phyloP scores from a whole-genome alignment of 805 yeast species.

The Vanderwaltozyma yarrowii region DNA sequence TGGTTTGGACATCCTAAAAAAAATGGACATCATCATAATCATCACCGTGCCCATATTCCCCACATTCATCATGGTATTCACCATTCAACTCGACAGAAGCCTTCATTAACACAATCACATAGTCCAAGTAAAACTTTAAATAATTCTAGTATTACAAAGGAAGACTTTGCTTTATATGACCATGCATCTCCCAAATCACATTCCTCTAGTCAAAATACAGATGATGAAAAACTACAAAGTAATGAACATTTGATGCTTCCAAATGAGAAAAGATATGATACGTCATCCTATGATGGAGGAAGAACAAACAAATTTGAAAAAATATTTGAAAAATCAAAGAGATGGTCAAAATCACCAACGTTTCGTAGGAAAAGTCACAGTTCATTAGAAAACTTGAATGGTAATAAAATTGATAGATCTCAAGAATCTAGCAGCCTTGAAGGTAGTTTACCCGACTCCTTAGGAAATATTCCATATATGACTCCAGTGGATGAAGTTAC shows the following conservation, averaged over 20 bases:
- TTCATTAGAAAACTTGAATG: neutral
- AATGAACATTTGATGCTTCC: neutral
- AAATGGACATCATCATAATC: neutral
- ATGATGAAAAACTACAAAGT: neutral
- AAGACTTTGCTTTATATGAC: too few species aligned
- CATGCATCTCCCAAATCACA: too few species aligned
- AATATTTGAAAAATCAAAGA: constrained; percentile 13
- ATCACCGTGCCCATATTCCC: neutral
- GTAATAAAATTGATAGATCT: neutral
- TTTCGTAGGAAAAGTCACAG: constrained; percentile 1
- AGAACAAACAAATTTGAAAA: constrained; percentile 15
- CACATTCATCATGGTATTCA: too few species aligned
- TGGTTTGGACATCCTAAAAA: constrained; percentile 11
- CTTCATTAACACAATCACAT: too few species aligned
- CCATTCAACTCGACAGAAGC: too few species aligned
- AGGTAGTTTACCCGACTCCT: neutral
- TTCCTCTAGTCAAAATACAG: too few species aligned
- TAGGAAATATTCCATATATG: neutral
- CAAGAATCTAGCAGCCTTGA: neutral
- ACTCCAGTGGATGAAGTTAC: neutral
- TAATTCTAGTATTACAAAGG: too few species aligned
- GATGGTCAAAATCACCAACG: constrained; percentile 16
- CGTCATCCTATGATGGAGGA: neutral
- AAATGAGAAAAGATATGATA: neutral
- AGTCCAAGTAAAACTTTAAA: too few species aligned